Evolutionary conservation across 139 green algal genomes (phyloP).

Genomic region (Diplosphaera chodatii): DNA sequence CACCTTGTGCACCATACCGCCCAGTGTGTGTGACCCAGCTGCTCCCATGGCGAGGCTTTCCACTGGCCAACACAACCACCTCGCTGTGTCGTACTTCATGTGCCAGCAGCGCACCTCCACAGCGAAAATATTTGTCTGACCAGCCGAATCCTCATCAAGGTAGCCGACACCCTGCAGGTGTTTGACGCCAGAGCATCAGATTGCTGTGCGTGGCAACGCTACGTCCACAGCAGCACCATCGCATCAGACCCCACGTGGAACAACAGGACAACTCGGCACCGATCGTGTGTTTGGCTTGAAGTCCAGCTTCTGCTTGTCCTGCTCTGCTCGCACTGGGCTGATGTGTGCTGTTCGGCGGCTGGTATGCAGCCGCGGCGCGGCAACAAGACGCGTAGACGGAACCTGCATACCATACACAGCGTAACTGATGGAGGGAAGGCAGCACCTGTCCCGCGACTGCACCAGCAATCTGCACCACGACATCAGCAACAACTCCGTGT

Average conservation of each 20-base stretch:
- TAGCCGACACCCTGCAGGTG: conserved; percentile 35
- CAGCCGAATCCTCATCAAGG: conserved; percentile 48
- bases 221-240: too few species aligned
- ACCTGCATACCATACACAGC: background rate
- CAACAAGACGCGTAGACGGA: background rate
- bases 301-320: background rate
- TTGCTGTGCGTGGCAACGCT: too few species aligned
- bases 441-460: too few species aligned
- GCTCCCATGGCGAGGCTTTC: too few species aligned
- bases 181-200: background rate
- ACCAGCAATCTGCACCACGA: background rate
- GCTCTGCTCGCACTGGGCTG: background rate
- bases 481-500: background rate
- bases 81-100: too few species aligned
- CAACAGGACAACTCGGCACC: too few species aligned
- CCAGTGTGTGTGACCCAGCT: too few species aligned
- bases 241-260: too few species aligned
- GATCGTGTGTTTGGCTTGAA: background rate
- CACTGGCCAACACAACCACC: too few species aligned
- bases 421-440: background rate
- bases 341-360: background rate
- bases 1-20: too few species aligned
- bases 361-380: background rate
- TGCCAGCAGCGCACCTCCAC: conserved; percentile 28
- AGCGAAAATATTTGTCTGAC: conserved; percentile 58